phyloP scores from a whole-genome alignment of 2,329 filamentous ascomycete genomes.

The Tolypocladium pustulatum region DNA sequence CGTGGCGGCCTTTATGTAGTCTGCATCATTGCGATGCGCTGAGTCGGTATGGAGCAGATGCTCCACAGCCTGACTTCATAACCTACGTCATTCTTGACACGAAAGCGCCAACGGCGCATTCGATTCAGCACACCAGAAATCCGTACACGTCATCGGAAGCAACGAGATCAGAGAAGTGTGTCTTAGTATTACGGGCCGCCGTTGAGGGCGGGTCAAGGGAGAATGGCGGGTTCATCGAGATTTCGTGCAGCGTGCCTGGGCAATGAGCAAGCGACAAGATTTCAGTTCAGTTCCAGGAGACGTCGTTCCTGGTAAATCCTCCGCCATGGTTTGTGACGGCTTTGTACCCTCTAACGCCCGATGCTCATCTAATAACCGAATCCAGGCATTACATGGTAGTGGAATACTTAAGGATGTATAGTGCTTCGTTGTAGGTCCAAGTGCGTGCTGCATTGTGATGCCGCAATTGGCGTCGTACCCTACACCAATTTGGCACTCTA shows the following conservation, averaged over 20 bases:
- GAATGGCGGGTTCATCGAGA: not conserved
- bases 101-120: not conserved
- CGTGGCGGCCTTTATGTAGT: conserved; percentile 3
- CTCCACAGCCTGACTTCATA: conserved; percentile 18
- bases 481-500: no score
- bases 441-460: no score
- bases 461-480: no score
- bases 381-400: no score
- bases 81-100: conserved; percentile 14
- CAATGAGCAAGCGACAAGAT: not conserved
- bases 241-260: not conserved
- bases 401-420: no score
- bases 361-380: no score
- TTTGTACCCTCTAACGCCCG: no score
- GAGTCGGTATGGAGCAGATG: conserved; percentile 1
- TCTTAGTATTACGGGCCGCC: not conserved
- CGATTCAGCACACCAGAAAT: not conserved
- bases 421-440: no score
- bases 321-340: no score
- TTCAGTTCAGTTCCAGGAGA: no score
- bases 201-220: not conserved
- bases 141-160: not conserved
- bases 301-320: no score
- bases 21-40: not conserved
- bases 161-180: not conserved